Evolutionary conservation across 169 alveolate species (phyloP).

Genomic region (Plasmodium inui): DNA sequence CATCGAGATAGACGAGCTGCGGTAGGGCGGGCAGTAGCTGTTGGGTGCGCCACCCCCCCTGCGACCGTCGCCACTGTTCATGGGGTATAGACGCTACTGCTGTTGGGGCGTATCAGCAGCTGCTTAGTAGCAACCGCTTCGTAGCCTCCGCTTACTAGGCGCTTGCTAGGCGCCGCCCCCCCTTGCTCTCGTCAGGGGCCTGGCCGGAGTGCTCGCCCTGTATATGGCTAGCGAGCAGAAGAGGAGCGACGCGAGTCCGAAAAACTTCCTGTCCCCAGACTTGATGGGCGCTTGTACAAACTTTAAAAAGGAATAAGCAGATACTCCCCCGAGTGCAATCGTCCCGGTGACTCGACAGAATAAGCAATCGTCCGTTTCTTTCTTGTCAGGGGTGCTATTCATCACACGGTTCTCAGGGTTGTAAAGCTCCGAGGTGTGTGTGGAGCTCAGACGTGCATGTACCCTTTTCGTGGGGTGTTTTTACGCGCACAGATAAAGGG

Average conservation of each 20-base stretch:
- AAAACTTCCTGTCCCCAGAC: constrained; percentile 38
- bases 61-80: constrained; percentile 25
- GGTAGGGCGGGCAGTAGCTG: constrained; percentile 9
- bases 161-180: background rate
- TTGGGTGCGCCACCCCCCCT: background rate
- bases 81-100: background rate
- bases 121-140: background rate
- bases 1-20: background rate
- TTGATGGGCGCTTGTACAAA: constrained; percentile 55
- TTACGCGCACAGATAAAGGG: background rate
- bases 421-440: background rate
- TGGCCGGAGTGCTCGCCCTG: constrained; percentile 65
- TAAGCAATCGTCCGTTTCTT: constrained; percentile 47
- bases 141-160: background rate
- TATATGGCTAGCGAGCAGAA: constrained; percentile 39
- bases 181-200: constrained; percentile 22
- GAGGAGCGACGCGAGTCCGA: constrained; percentile 36
- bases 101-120: background rate
- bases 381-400: background rate
- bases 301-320: constrained; percentile 57
- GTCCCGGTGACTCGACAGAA: constrained; percentile 72
- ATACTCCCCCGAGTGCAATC: constrained; percentile 50
- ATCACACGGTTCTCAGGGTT: constrained; percentile 19
- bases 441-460: background rate
- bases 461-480: background rate